These are phyloP conservation scores for Sporothrix mexicana DNA, from an alignment of 2,329 filamentous ascomycete genomes.

Conservation along the genomic window DNA sequence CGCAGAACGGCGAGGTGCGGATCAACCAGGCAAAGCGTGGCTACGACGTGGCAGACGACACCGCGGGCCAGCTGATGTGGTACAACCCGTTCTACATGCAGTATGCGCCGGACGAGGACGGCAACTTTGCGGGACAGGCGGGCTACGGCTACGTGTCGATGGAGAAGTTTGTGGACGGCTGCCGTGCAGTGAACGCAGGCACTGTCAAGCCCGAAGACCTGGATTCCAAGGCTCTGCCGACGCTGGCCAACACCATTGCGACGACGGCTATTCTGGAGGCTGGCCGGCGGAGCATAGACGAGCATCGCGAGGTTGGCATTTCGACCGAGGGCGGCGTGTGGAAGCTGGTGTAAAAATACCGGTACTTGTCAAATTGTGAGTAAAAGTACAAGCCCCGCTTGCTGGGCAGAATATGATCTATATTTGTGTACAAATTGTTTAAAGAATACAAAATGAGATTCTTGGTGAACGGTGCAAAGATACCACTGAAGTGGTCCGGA, in stretches of 20 bases:
- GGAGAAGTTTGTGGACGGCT: conserved; percentile 94
- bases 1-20: conserved; percentile 79
- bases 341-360: conserved; percentile 60
- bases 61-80: conserved; percentile 73
- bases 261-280: conserved; percentile 92
- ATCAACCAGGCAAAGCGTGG: conserved; percentile 90
- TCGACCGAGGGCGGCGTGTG: conserved; percentile 68
- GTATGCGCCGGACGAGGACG: conserved; percentile 92
- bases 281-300: conserved; percentile 81
- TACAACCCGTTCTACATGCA: conserved; percentile 96
- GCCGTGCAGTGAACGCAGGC: conserved; percentile 77
- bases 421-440: not conserved
- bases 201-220: conserved; percentile 74
- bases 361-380: not conserved
- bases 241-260: conserved; percentile 84
- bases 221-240: conserved; percentile 81
- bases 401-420: not conserved
- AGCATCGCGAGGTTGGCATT: conserved; percentile 79
- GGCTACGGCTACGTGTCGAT: conserved; percentile 95
- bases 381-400: not conserved
- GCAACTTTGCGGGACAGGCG: conserved; percentile 88
- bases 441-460: not conserved
- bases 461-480: not conserved
- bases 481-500: not conserved
- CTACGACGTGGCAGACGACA: conserved; percentile 92